phyloP scores from a whole-genome alignment of 495 filamentous ascomycete genomes.

The Annulohypoxylon moriforme region DNA sequence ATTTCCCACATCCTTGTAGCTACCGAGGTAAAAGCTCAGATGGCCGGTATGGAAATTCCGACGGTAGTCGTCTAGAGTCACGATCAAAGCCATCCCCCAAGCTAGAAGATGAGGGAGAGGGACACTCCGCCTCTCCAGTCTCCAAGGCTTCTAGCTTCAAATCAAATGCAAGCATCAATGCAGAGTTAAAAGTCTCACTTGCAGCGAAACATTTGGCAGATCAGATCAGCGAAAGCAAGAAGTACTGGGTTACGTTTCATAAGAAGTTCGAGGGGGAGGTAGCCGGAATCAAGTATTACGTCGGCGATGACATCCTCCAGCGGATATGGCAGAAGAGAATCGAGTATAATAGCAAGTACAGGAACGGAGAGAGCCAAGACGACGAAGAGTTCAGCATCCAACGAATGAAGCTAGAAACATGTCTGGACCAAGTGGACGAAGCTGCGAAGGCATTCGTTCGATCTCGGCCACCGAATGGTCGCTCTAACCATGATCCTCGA shows the following conservation, averaged over 20 bases:
- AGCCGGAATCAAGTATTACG: conserved; percentile 43
- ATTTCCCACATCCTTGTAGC: conserved; percentile 28
- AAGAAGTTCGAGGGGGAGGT: conserved; percentile 47
- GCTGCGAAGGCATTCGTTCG: conserved; percentile 25
- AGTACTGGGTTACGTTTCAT: conserved; percentile 45
- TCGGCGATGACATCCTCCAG: conserved; percentile 37
- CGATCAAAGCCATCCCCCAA: background rate
- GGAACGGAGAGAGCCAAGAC: conserved; percentile 30
- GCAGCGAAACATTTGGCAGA: conserved; percentile 42
- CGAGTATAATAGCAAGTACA: conserved; percentile 30
- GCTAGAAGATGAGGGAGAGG: background rate
- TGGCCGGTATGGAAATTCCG: conserved; percentile 2
- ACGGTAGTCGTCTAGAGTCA: background rate
- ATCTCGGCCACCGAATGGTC: conserved; percentile 15
- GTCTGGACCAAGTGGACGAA: conserved; percentile 41
- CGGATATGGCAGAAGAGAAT: conserved; percentile 50
- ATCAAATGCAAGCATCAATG: conserved; percentile 9
- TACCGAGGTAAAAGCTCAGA: conserved; percentile 5
- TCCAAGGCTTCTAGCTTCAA: conserved; percentile 40
- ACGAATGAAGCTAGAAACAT: conserved; percentile 44
- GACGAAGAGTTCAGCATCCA: conserved; percentile 41
- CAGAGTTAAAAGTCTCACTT: conserved; percentile 42
- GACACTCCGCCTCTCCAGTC: conserved; percentile 22
- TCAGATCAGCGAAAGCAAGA: conserved; percentile 44
- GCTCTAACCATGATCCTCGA: conserved; percentile 34